These are phyloP conservation scores for Mycena kentingensis DNA, from an alignment of 768 basidiomycete genomes.

Conservation along the genomic window DNA sequence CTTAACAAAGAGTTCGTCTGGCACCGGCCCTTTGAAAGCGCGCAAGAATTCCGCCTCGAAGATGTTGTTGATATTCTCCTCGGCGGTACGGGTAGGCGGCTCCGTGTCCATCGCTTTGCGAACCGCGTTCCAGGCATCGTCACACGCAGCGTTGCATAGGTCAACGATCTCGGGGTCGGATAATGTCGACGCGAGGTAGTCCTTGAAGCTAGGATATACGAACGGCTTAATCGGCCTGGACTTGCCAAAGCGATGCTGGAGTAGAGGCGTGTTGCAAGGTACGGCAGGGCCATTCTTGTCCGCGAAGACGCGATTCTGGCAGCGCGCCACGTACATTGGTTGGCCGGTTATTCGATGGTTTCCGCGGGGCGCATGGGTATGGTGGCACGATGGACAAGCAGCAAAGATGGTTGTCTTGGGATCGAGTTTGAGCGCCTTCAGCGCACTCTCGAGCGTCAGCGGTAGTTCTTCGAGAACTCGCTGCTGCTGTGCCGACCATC, in stretches of 20 bases:
- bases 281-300: neutral
- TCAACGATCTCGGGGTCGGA: conserved; percentile 6
- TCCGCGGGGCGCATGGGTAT: conserved; percentile 3
- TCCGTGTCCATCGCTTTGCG: neutral
- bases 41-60: conserved; percentile 27
- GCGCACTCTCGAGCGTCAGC: neutral
- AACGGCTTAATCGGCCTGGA: conserved; percentile 15
- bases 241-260: neutral
- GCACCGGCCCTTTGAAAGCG: conserved; percentile 26
- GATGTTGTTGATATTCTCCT: no score
- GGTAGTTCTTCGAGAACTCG: conserved; percentile 1
- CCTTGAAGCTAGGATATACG: conserved; percentile 9
- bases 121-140: conserved; percentile 9
- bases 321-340: neutral
- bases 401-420: conserved; percentile 5
- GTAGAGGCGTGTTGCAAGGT: neutral
- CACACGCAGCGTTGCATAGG: conserved; percentile 8
- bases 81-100: no score
- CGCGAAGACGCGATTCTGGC: neutral
- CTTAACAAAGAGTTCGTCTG: conserved; percentile 13
- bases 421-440: conserved; percentile 5
- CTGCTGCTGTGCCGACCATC: neutral
- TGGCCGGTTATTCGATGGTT: neutral
- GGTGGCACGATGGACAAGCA: conserved; percentile 8
- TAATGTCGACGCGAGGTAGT: conserved; percentile 17